phyloP scores from a whole-genome alignment of 139 green algal genomes.

The Cymbomonas tetramitiformis region DNA sequence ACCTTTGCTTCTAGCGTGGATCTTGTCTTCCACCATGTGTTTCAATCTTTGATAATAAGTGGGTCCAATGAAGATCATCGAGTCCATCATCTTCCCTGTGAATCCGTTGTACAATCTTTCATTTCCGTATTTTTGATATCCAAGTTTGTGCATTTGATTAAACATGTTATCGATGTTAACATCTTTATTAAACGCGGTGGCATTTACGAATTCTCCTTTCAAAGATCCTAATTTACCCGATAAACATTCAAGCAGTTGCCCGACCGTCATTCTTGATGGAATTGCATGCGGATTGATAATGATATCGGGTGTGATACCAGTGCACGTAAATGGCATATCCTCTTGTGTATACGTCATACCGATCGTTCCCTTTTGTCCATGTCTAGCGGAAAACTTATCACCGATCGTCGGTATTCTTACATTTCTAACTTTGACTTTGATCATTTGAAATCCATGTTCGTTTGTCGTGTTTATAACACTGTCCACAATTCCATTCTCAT shows the following conservation, averaged over 20 bases:
- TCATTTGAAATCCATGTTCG: conserved; percentile 64
- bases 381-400: conserved; percentile 88
- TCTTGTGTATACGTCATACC: conserved; percentile 72
- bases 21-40: conserved; percentile 99
- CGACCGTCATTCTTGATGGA: conserved; percentile 43
- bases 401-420: conserved; percentile 78
- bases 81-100: conserved; percentile 97
- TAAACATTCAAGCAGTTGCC: too few relatives aligned
- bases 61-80: conserved; percentile 96
- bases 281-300: conserved; percentile 76
- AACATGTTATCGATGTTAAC: too few relatives aligned
- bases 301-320: conserved; percentile 71
- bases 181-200: too few relatives aligned
- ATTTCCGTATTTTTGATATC: too few relatives aligned
- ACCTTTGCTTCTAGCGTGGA: conserved; percentile 71
- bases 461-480: conserved; percentile 88
- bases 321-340: conserved; percentile 83
- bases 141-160: too few relatives aligned
- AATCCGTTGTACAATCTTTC: too few relatives aligned
- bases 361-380: conserved; percentile 91
- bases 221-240: too few relatives aligned
- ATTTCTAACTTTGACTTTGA: conserved; percentile 84
- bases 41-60: conserved; percentile 99
- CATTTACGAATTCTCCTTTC: too few relatives aligned
- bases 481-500: conserved; percentile 84